Conservation (phyloP, 2,329 filamentous ascomycete species). For the Sporothrix luriei region DNA sequence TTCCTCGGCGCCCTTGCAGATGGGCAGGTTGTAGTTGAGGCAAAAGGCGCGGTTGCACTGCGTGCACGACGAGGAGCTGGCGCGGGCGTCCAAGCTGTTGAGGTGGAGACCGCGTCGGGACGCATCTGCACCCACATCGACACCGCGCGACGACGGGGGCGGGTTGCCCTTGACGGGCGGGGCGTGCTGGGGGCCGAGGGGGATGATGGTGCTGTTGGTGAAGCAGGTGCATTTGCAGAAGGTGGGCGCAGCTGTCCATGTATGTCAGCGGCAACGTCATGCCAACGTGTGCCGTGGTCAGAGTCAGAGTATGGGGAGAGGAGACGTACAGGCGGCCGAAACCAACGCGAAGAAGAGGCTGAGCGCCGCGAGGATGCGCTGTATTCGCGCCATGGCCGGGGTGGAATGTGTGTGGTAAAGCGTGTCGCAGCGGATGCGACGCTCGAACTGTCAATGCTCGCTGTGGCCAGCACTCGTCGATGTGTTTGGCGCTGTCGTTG, state of each 20-base stretch:
- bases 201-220: constrained; percentile 69
- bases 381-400: constrained; percentile 47
- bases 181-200: constrained; percentile 53
- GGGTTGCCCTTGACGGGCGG: constrained; percentile 38
- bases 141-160: constrained; percentile 34
- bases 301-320: too few relatives aligned
- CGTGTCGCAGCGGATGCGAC: not conserved
- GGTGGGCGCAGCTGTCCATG: constrained; percentile 56
- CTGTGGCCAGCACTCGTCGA: not conserved
- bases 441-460: not conserved
- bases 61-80: constrained; percentile 55
- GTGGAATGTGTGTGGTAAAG: not conserved
- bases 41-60: constrained; percentile 69
- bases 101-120: constrained; percentile 37
- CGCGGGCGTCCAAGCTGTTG: constrained; percentile 37
- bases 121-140: too few relatives aligned
- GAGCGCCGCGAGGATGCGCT: constrained; percentile 45
- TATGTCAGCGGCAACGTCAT: constrained; percentile 1
- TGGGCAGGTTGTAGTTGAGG: constrained; percentile 61
- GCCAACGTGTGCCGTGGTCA: too few relatives aligned
- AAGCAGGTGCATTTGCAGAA: constrained; percentile 74
- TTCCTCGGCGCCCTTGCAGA: constrained; percentile 64
- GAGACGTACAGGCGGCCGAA: constrained; percentile 49
- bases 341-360: constrained; percentile 42
- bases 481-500: too few relatives aligned